Base-by-base conservation (phyloP, 805 yeast species). In the Candida orba region DNA sequence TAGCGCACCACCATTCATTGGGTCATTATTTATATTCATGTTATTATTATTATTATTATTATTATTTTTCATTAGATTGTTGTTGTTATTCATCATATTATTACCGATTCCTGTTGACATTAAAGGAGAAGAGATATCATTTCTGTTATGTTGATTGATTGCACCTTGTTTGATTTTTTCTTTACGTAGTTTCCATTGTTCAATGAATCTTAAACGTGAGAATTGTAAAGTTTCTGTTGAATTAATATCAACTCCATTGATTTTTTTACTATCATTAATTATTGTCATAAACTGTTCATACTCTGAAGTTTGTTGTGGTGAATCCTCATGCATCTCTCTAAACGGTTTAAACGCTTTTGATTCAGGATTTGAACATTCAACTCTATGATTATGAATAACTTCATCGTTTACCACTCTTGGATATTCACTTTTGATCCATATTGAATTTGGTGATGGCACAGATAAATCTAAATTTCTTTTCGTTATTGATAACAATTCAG, bases 271-370 rank as follows among this genome's bases (percentile, higher is more conserved):
- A 40, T 79, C 83, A 50, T 72, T 73, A 72, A 81, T 66, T 9
- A 79, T 71, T 27, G 81, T 68, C 98, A 91, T 91, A 58, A 89
- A 69, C 58, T 87, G 95, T 62, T 93, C 98, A 65, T 85, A 88
- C 51, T 88, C 95, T 2, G 90, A 79, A 44, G 81, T 76, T 53
- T 84, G 84, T 58, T 88, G 95, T 33, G 80, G 77, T 23, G 70
- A 58, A 50, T 83, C 88, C 56, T 81, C 89, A 53, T 81, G 88
- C 37, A 81, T 71, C 42, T 68, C 73, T 31, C 72, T 65, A 49
- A 54, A 68, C 6, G 74, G 73, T 14, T 68, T 68, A 31, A 68
- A 59, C 23, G 68, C 68, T 48, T 65, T 66, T 4, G 71, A 60
- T 12, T 60, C 56, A 24, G 60, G 69, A 59, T 44, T 59, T 34